phyloP scores from a whole-genome alignment of 2,329 filamentous ascomycete species.

The Podosphaera fusca region DNA sequence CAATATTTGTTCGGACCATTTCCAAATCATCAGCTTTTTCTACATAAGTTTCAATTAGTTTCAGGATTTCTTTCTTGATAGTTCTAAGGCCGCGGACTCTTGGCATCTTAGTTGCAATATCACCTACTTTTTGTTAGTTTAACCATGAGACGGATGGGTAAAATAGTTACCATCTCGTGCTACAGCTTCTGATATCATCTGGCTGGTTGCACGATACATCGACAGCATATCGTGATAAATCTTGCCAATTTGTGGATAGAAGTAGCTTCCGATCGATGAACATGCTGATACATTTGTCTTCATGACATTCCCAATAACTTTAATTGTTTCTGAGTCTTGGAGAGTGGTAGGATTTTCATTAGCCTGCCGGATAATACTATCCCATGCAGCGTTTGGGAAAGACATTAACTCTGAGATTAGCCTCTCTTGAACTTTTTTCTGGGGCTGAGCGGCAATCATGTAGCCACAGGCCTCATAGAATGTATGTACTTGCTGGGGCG shows the following conservation, averaged over 20 bases:
- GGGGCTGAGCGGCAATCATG: constrained; percentile 95
- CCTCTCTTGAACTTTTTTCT: constrained; percentile 81
- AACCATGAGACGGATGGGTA: background rate
- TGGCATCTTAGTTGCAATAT: constrained; percentile 91
- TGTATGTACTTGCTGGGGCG: constrained; percentile 91
- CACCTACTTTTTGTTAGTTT: constrained; percentile 30
- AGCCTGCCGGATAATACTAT: constrained; percentile 74
- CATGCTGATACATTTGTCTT: constrained; percentile 99
- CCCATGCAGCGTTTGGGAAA: constrained; percentile 84
- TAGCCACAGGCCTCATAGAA: constrained; percentile 98
- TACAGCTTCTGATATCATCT: constrained; percentile 84
- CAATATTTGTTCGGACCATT: constrained; percentile 80
- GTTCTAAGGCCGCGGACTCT: constrained; percentile 86
- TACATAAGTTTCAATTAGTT: constrained; percentile 93
- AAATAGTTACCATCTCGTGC: constrained; percentile 45
- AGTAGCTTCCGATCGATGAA: constrained; percentile 86
- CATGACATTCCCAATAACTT: constrained; percentile 98
- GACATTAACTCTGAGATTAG: constrained; percentile 82
- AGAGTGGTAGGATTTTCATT: constrained; percentile 67
- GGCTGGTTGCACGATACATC: constrained; percentile 96
- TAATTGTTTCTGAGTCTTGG: constrained; percentile 86
- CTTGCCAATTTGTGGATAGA: constrained; percentile 90
- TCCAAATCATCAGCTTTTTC: constrained; percentile 93
- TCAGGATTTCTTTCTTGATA: constrained; percentile 98
- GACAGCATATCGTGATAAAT: constrained; percentile 98